Conservation (phyloP, 2,329 filamentous ascomycete genomes). For the Lomentospora prolificans region DNA sequence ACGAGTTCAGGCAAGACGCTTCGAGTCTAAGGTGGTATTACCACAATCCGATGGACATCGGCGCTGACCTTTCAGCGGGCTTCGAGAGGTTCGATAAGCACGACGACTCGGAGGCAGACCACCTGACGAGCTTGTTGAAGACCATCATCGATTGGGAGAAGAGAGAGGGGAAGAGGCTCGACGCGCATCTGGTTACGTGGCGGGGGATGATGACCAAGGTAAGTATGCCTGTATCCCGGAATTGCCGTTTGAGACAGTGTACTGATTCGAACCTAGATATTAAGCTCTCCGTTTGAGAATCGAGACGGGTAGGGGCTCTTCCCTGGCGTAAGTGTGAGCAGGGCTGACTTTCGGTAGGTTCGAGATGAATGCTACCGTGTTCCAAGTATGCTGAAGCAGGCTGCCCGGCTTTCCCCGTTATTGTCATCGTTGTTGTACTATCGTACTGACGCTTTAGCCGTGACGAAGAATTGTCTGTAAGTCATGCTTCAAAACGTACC, state of each 20-base stretch:
- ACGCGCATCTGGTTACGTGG: constrained; percentile 83
- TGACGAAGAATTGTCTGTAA: constrained; percentile 42
- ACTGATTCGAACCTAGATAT: neutral
- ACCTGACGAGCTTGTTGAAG: constrained; percentile 73
- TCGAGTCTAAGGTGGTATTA: constrained; percentile 85
- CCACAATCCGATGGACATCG: constrained; percentile 48
- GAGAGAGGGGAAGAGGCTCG: constrained; percentile 53
- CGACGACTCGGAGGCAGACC: constrained; percentile 64
- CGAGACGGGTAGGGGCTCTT: constrained; percentile 55
- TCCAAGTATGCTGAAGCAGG: constrained; percentile 56
- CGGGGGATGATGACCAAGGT: constrained; percentile 98
- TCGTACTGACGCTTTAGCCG: neutral
- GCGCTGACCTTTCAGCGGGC: constrained; percentile 66
- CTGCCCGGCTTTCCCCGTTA: neutral
- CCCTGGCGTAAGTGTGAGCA: neutral
- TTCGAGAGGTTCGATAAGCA: constrained; percentile 76
- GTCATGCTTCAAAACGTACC: constrained; percentile 12
- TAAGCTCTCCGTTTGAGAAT: constrained; percentile 49
- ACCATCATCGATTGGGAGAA: constrained; percentile 67
- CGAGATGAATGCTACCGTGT: constrained; percentile 90
- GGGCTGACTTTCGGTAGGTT: constrained; percentile 47
- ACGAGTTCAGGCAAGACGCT: constrained; percentile 64
- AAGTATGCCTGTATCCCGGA: neutral
- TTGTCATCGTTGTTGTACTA: neutral
- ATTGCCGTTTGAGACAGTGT: neutral